Conservation (phyloP, 768 basidiomycete genomes). For the Amylocystis lapponica region DNA sequence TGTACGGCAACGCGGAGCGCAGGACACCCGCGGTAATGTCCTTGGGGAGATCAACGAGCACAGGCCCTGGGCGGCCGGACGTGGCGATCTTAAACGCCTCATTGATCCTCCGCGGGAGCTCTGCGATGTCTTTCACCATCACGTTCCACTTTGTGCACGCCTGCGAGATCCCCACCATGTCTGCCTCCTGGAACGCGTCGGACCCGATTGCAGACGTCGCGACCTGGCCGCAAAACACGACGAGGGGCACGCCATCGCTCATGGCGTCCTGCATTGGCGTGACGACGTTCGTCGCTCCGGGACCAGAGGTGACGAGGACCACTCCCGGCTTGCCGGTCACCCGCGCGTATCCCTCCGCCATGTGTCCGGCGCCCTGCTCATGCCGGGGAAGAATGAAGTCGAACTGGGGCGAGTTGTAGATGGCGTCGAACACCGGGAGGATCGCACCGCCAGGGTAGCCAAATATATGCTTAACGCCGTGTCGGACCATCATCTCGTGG, state of each 20-base stretch:
- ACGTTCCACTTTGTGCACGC: conserved; percentile 99
- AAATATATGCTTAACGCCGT: conserved; percentile 93
- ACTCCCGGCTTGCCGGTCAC: conserved; percentile 97
- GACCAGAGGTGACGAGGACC: conserved; percentile 96
- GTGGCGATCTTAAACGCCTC: conserved; percentile 99
- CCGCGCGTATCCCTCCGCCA: conserved; percentile 98
- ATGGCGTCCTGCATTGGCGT: conserved; percentile 98
- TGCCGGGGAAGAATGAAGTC: conserved; percentile 94
- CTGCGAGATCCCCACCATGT: conserved; percentile 92
- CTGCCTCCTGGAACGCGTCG: conserved; percentile 98
- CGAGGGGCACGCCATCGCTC: conserved; percentile 87
- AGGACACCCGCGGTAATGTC: conserved; percentile 94
- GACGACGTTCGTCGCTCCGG: conserved; percentile 95
- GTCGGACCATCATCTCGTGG: conserved; percentile 99
- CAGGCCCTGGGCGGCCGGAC: conserved; percentile 93
- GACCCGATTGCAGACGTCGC: conserved; percentile 99
- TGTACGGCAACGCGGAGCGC: conserved; percentile 77
- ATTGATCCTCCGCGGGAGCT: conserved; percentile 92
- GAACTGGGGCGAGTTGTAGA: conserved; percentile 92
- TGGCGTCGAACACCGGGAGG: conserved; percentile 99
- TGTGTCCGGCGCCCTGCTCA: conserved; percentile 98
- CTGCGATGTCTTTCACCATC: conserved; percentile 96
- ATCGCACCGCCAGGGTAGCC: conserved; percentile 98
- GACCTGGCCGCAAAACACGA: conserved; percentile 98
- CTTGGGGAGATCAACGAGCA: conserved; percentile 98